phyloP scores from a whole-genome alignment of 176 grass and related monocot species.

The Thinopyrum elongatum region DNA sequence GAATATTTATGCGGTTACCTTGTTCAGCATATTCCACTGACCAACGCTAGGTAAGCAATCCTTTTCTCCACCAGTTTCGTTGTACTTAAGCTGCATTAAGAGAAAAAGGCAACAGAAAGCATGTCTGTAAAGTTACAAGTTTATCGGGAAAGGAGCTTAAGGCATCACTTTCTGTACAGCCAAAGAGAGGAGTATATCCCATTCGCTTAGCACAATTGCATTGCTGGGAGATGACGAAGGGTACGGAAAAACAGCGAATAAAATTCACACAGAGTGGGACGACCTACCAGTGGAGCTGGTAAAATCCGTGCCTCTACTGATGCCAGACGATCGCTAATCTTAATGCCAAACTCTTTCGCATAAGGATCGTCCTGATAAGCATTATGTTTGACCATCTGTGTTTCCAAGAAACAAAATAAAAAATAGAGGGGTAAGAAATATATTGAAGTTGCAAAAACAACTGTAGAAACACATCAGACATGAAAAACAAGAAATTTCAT shows the following conservation, averaged over 20 bases:
- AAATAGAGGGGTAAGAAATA: not conserved
- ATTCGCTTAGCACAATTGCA: not conserved
- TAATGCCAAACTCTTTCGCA: conserved; percentile 93
- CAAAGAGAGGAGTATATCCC: not conserved
- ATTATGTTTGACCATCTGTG: conserved; percentile 78
- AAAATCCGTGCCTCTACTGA: conserved; percentile 84
- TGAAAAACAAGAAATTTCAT: too few species aligned
- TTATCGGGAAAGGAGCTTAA: not conserved
- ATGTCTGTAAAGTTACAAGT: not conserved
- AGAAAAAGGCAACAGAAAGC: conserved; percentile 15
- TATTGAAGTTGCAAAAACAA: not conserved
- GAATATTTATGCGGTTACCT: conserved; percentile 46
- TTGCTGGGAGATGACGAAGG: not conserved
- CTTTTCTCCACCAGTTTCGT: conserved; percentile 88
- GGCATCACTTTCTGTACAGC: not conserved
- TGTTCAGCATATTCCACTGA: conserved; percentile 99
- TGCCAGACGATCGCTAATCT: conserved; percentile 79
- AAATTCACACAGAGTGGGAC: not conserved
- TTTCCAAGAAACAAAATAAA: not conserved
- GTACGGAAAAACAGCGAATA: not conserved
- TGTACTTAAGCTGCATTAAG: conserved; percentile 78
- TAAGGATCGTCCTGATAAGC: conserved; percentile 82
- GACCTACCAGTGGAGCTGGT: conserved; percentile 79
- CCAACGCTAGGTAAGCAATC: conserved; percentile 86
- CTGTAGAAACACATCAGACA: not conserved